Conservation (phyloP, 257 asterid species). For the Leptodermis oblonga region DNA sequence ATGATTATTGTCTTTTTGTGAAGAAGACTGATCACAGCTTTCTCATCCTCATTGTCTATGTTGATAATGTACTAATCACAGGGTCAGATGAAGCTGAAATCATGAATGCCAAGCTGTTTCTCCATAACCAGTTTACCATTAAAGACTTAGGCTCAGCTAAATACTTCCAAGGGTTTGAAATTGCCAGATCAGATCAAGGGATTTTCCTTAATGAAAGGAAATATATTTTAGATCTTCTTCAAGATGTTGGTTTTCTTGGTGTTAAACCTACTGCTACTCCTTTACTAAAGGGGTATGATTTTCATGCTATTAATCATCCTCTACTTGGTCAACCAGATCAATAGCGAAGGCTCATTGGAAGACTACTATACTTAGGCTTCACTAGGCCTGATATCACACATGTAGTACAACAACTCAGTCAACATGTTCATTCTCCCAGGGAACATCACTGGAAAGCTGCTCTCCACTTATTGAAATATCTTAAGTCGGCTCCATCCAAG, state of each 20-base stretch:
- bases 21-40: too few species aligned
- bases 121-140: background rate
- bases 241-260: accelerated
- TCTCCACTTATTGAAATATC: background rate
- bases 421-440: background rate
- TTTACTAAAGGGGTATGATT: too few species aligned
- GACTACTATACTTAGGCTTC: background rate
- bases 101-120: background rate
- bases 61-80: background rate
- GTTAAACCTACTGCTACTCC: background rate
- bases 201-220: background rate
- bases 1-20: background rate
- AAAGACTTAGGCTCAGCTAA: background rate
- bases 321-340: background rate
- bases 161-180: background rate
- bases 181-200: background rate
- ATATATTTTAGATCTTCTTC: background rate
- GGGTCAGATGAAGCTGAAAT: background rate
- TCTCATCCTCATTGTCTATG: background rate
- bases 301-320: accelerated
- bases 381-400: background rate
- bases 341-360: background rate
- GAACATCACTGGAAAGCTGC: accelerated
- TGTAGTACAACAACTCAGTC: background rate
- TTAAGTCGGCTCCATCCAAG: background rate